Conservation (phyloP, 306 rosid genomes). For the Prunus kanzakura region DNA sequence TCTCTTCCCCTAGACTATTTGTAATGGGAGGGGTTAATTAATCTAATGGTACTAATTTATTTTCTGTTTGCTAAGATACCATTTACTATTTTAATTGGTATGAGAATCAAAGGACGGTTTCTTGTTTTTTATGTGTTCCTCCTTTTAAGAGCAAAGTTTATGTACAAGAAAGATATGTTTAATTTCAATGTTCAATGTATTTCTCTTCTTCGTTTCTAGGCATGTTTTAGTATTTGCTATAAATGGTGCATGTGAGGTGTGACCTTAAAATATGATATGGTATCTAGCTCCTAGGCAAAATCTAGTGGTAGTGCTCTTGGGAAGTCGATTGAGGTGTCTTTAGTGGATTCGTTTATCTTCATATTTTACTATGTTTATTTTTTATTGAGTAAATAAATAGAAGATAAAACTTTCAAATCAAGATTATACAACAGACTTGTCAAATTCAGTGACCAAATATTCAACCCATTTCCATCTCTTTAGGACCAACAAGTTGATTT, state of each 20-base stretch:
- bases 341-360: too few species aligned
- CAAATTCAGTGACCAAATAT: too few species aligned
- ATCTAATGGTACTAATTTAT: not conserved
- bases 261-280: not conserved
- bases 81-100: not conserved
- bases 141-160: not conserved
- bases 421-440: too few species aligned
- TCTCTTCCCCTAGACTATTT: slow-evolving; percentile 34
- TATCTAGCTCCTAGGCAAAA: not conserved
- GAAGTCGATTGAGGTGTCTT: not conserved
- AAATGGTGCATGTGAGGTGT: not conserved
- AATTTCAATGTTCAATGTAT: not conserved
- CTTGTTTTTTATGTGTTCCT: not conserved
- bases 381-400: too few species aligned
- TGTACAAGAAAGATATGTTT: not conserved
- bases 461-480: too few species aligned
- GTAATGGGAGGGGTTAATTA: not conserved
- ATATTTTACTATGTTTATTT: too few species aligned
- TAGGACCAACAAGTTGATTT: too few species aligned
- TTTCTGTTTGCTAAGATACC: not conserved
- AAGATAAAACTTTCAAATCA: too few species aligned
- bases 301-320: not conserved
- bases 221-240: not conserved
- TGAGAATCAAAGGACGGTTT: not conserved
- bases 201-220: not conserved